phyloP scores from a whole-genome alignment of 2,329 filamentous ascomycete genomes.

The Botrytis sinoallii region DNA sequence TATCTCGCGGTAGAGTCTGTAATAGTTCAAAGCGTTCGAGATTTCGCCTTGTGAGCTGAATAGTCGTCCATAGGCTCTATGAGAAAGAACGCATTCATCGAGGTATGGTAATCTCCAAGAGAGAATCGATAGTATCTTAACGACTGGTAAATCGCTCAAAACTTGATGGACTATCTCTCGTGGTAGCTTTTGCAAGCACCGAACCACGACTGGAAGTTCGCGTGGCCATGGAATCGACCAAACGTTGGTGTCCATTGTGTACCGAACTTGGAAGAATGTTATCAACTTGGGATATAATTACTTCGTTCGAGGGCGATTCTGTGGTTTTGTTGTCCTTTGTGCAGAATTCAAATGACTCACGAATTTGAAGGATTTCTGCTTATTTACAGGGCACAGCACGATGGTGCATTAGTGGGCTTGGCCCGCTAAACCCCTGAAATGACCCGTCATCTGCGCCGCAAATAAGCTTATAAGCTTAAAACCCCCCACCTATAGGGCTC shows the following conservation, averaged over 20 bases:
- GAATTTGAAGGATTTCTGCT: neutral
- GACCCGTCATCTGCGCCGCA: neutral
- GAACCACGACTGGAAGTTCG: conserved; percentile 14
- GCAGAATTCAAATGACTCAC: neutral
- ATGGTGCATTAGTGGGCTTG: neutral
- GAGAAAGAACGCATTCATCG: conserved; percentile 3
- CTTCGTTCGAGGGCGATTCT: neutral
- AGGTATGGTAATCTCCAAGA: conserved; percentile 1
- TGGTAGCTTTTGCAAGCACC: conserved; percentile 17
- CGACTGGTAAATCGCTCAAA: conserved; percentile 19
- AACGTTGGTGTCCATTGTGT: neutral
- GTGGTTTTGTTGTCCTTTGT: neutral
- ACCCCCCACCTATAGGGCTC: neutral
- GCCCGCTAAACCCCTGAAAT: neutral
- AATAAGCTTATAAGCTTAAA: conserved; percentile 11
- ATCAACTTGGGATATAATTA: neutral
- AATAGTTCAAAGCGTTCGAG: neutral
- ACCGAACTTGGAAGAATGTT: neutral
- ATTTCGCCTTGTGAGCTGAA: neutral
- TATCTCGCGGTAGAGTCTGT: conserved; percentile 6
- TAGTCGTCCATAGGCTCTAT: neutral
- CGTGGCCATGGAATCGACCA: conserved; percentile 10
- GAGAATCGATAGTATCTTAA: conserved; percentile 21
- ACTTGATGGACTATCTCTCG: conserved; percentile 23
- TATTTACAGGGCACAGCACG: neutral